phyloP scores from a whole-genome alignment of 2,329 filamentous ascomycete species.

The Dothideomycetidae sp. region DNA sequence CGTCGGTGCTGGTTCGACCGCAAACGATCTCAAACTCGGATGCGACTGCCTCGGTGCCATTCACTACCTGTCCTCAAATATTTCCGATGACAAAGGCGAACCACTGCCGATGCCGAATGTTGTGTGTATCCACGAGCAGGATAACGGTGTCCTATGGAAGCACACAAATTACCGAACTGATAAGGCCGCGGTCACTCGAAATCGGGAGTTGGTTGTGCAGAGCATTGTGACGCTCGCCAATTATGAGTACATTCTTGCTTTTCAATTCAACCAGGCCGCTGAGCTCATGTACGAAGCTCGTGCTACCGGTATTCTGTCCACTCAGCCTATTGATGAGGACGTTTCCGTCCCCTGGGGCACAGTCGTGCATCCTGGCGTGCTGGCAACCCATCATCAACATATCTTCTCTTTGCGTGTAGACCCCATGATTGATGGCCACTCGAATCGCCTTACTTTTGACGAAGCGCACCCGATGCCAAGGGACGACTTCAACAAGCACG shows the following conservation, averaged over 20 bases:
- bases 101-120: conserved; percentile 49
- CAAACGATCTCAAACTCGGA: conserved; percentile 54
- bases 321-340: conserved; percentile 52
- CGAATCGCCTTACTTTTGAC: conserved; percentile 36
- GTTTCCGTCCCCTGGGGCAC: conserved; percentile 52
- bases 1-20: conserved; percentile 49
- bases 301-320: conserved; percentile 54
- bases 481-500: conserved; percentile 40
- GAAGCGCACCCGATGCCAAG: conserved; percentile 46
- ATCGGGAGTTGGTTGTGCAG: conserved; percentile 52
- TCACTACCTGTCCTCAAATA: conserved; percentile 47
- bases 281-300: conserved; percentile 53
- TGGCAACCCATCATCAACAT: conserved; percentile 61
- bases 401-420: conserved; percentile 47
- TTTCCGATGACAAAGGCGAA: conserved; percentile 46
- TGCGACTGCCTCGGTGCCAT: conserved; percentile 59
- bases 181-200: conserved; percentile 47
- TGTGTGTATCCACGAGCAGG: conserved; percentile 57
- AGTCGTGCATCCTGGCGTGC: conserved; percentile 53
- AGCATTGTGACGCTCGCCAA: conserved; percentile 58
- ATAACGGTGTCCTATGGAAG: conserved; percentile 55
- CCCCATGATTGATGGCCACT: conserved; percentile 32
- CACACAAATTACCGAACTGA: conserved; percentile 58
- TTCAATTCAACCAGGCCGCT: conserved; percentile 57
- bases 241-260: conserved; percentile 61